These are phyloP conservation scores for Nepenthes gracilis DNA, from an alignment of 148 eudicot genomes.

Conservation along the genomic window DNA sequence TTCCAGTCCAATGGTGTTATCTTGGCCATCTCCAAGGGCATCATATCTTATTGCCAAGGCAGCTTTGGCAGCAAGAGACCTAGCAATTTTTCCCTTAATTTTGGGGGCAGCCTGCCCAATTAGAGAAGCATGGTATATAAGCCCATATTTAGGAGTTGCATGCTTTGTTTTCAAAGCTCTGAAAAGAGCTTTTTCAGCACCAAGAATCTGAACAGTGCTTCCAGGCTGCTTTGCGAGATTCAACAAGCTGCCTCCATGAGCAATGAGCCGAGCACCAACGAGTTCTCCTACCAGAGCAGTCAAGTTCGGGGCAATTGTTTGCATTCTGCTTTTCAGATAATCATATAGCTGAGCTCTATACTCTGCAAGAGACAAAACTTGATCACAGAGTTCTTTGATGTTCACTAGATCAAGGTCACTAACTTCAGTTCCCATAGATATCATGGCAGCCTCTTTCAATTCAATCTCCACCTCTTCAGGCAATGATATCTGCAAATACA, in stretches of 20 bases:
- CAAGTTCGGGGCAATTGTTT: conserved; percentile 89
- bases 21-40: conserved; percentile 82
- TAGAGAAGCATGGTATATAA: conserved; percentile 85
- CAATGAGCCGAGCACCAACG: conserved; percentile 94
- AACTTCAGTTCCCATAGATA: conserved; percentile 99
- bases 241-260: conserved; percentile 89
- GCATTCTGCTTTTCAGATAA: conserved; percentile 86
- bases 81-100: conserved; percentile 84
- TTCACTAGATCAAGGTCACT: conserved; percentile 81
- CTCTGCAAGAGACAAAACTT: conserved; percentile 78
- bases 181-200: conserved; percentile 95
- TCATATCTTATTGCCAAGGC: conserved; percentile 85
- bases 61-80: conserved; percentile 88
- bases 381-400: conserved; percentile 82
- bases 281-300: conserved; percentile 97
- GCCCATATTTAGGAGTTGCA: conserved; percentile 94
- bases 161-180: conserved; percentile 96
- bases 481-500: conserved; percentile 37
- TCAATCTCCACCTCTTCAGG: conserved; percentile 81
- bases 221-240: conserved; percentile 98
- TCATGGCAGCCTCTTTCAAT: conserved; percentile 76
- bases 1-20: conserved; percentile 83
- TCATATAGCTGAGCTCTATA: conserved; percentile 90
- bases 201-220: conserved; percentile 94
- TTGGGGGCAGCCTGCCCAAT: conserved; percentile 98